Evolutionary conservation across 2,329 filamentous ascomycete species (phyloP).

Genomic region (Aspergillus calidoustus): DNA sequence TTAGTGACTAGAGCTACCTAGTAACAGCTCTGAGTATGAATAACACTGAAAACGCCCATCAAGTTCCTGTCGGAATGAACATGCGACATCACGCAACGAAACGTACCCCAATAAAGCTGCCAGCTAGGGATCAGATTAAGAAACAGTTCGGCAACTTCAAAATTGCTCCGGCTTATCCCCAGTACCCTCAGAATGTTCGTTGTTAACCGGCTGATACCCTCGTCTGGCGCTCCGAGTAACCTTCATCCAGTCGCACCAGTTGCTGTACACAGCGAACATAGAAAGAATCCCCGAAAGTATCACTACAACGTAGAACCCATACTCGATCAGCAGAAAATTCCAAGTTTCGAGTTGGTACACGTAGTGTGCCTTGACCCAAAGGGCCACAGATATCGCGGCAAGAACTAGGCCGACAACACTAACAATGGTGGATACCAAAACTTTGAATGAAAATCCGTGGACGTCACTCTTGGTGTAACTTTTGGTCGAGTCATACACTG

Average conservation of each 20-base stretch:
- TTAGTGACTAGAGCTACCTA: background rate
- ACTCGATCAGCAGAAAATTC: background rate
- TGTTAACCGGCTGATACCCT: no score
- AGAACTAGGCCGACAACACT: background rate
- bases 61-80: background rate
- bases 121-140: background rate
- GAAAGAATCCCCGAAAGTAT: background rate
- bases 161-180: no score
- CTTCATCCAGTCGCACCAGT: background rate
- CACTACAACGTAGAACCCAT: background rate
- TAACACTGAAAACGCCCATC: background rate
- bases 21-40: background rate
- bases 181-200: no score
- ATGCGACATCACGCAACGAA: background rate
- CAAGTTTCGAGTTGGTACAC: background rate
- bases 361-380: background rate
- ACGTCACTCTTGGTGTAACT: background rate
- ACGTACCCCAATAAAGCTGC: background rate
- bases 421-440: background rate
- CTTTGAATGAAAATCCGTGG: background rate
- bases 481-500: background rate
- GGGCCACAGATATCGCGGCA: background rate
- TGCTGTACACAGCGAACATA: background rate
- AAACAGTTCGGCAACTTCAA: background rate
- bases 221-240: background rate